Conservation (phyloP, 2,329 filamentous ascomycete genomes). For the Pseudogymnoascus sp. region DNA sequence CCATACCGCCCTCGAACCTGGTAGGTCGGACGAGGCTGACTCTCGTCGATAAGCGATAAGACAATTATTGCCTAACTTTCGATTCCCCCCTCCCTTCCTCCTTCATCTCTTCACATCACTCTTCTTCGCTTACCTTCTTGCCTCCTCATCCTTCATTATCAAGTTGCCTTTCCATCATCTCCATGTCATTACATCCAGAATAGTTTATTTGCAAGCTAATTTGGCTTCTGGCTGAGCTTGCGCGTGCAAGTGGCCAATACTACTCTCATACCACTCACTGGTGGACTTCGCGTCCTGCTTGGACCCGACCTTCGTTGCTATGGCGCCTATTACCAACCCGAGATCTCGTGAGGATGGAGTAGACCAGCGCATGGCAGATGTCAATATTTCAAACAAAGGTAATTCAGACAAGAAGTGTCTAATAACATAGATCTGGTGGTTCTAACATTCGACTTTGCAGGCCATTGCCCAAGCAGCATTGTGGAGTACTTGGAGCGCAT, state of each 20-base stretch:
- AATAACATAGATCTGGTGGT: conserved; percentile 11
- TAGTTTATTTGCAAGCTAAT: neutral
- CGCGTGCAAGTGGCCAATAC: neutral
- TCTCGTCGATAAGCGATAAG: conserved; percentile 10
- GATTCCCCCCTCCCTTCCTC: neutral
- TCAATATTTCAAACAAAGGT: neutral
- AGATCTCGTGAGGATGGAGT: neutral
- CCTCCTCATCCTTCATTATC: neutral
- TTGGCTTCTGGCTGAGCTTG: neutral
- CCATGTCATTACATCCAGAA: neutral
- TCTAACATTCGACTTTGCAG: conserved; percentile 18
- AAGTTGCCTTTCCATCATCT: neutral
- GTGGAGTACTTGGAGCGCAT: conserved; percentile 15
- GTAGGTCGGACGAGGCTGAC: conserved; percentile 4
- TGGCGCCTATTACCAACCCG: neutral
- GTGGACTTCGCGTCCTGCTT: neutral
- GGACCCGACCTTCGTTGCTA: neutral
- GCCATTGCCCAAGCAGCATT: conserved; percentile 15
- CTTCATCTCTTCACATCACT: neutral
- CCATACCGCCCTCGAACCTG: neutral
- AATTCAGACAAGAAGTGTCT: neutral
- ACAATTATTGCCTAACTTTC: conserved; percentile 5
- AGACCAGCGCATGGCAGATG: neutral
- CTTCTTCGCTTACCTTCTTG: conserved; percentile 1
- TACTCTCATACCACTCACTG: neutral